Evolutionary conservation across 2,329 filamentous ascomycete species (phyloP), one percentile per base, ranked within the genome.

Genomic region (Ophiostoma pallidulum): DNA sequence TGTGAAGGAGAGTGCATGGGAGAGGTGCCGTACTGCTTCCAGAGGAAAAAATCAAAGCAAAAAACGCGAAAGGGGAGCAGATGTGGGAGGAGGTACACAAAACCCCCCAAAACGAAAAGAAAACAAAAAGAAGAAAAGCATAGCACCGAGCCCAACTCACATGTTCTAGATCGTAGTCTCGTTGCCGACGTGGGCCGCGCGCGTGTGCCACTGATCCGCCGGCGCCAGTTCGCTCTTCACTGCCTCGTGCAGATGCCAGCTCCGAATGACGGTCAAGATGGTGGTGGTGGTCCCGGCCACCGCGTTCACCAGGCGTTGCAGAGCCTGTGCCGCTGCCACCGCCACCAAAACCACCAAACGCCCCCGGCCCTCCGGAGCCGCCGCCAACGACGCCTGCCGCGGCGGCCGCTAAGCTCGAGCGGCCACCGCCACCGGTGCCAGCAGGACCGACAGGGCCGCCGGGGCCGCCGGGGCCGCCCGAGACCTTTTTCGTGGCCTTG

Each of bases 141-240:
- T 39, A 36, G 35, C 38, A 13, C 41, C 50, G 29, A 36, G 22
- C 16, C 20, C 6, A 31, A 74, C 77, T 74, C 62, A 89, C 86
- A 72, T 82, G 83, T 62, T 94, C 87, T 45, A 92, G 74, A 52
- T 94, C 87, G 63, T 82, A 86, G 59, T 94, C 87, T 51, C 87
- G 78, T 51, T 81, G 78, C 56, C 87, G 74, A 63, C 88, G 80
- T 42, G 83, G 83, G 16, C 84, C 84, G 51, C 86, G 72, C 10
- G 75, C 73, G 52, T 78, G 78, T 53, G 76, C 72, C 45, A 79
- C 73, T 40, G 75, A 72, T 41, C 75, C 72, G 43, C 75, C 71
- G 28, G 69, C 73, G 28, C 78, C 78, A 49, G 80, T 79, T 45
- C 86, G 75, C 66, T 91, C 86, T 66, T 91, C 86, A 63, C 86